phyloP scores from a whole-genome alignment of 164 flowering plant species.

The Kingdonia uniflora region DNA sequence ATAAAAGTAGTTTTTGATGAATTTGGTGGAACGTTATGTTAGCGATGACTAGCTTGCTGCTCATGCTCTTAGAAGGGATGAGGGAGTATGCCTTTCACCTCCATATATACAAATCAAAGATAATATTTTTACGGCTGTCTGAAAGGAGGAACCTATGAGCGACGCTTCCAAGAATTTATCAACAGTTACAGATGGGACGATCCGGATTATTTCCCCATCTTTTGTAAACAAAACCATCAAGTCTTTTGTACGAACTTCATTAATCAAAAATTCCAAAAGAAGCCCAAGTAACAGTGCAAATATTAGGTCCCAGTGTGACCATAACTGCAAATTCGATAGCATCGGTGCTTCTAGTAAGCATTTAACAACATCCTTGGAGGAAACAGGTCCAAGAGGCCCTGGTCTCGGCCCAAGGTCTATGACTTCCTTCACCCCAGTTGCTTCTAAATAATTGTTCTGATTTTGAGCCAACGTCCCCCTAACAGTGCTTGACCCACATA shows the following conservation, averaged over 20 bases:
- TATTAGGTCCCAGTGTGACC: constrained; percentile 87
- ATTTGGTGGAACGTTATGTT: too few species aligned
- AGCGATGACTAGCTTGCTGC: too few species aligned
- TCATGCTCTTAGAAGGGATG: constrained; percentile 66
- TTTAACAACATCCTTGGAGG: constrained; percentile 56
- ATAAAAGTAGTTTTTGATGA: too few species aligned
- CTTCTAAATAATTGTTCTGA: constrained; percentile 13
- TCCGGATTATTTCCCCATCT: constrained; percentile 60
- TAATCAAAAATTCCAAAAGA: constrained; percentile 61
- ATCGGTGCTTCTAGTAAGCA: constrained; percentile 68
- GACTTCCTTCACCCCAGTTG: constrained; percentile 4
- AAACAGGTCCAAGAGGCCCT: constrained; percentile 23
- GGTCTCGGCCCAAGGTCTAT: constrained; percentile 10
- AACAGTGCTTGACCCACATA: constrained; percentile 18
- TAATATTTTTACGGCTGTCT: constrained; percentile 57
- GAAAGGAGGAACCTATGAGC: constrained; percentile 59
- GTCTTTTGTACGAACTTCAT: constrained; percentile 45
- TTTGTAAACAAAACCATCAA: constrained; percentile 59
- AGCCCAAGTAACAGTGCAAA: constrained; percentile 90
- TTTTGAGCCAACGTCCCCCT: constrained; percentile 13
- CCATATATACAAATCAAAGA: constrained; percentile 61
- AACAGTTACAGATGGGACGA: constrained; percentile 57
- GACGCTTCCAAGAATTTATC: constrained; percentile 66
- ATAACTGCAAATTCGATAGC: constrained; percentile 55
- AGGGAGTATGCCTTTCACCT: constrained; percentile 49